Conservation (phyloP, 2,329 filamentous ascomycete genomes). For the Boeremia lycopersici region DNA sequence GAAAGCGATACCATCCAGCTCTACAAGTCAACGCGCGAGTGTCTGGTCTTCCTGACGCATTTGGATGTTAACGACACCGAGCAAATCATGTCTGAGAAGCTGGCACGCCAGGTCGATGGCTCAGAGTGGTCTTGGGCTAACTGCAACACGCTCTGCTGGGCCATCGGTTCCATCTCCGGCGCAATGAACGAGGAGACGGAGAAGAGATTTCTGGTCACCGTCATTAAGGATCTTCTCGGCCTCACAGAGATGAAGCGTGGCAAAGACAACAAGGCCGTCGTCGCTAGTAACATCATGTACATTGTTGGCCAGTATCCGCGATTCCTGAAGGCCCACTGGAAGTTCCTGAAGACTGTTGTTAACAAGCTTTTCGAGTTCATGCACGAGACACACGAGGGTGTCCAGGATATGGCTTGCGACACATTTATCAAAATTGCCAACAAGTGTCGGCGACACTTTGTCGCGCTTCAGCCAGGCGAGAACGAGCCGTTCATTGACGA, state of each 20-base stretch:
- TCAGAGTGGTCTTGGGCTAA: conserved; percentile 99
- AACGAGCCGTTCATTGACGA: conserved; percentile 97
- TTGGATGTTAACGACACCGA: conserved; percentile 97
- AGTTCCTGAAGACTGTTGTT: conserved; percentile 98
- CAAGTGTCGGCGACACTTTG: conserved; percentile 96
- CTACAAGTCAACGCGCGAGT: conserved; percentile 98
- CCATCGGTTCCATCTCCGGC: conserved; percentile 96
- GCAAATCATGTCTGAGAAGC: conserved; percentile 98
- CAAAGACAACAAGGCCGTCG: conserved; percentile 99
- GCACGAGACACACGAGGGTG: conserved; percentile 99
- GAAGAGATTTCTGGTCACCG: conserved; percentile 96
- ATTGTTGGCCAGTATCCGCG: conserved; percentile 98
- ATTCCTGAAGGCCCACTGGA: conserved; percentile 99
- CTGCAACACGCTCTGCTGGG: conserved; percentile 99
- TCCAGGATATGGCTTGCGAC: conserved; percentile 99
- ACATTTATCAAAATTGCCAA: conserved; percentile 99
- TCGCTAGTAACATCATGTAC: conserved; percentile 99
- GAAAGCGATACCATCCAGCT: conserved; percentile 98
- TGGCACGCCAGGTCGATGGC: conserved; percentile 92
- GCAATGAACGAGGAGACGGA: conserved; percentile 99
- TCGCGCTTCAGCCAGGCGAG: conserved; percentile 92
- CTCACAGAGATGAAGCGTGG: conserved; percentile 99
- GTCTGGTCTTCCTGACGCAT: conserved; percentile 95
- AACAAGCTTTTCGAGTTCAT: conserved; percentile 99
- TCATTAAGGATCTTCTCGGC: conserved; percentile 96